Percentiles rank a stretch among this genome's conserved stretches.
Conservation (phyloP, 202 grass and related monocot species). For the Setaria viridis region DNA sequence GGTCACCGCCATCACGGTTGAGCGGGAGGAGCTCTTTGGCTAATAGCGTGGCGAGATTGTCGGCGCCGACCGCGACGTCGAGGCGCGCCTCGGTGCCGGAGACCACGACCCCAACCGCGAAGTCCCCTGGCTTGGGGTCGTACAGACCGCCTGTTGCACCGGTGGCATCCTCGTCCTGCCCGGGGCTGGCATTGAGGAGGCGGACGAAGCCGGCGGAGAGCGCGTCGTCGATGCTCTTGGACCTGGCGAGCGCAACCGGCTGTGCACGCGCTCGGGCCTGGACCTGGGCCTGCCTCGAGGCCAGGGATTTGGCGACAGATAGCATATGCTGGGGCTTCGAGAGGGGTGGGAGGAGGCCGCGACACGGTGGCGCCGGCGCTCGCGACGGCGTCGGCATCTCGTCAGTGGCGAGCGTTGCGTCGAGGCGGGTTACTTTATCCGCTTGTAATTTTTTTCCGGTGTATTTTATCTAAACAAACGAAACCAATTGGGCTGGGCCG, state of each 20-base stretch:
- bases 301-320: constrained; percentile 4
- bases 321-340: constrained; percentile 11
- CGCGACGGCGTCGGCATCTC: constrained; percentile 27
- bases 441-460: neutral
- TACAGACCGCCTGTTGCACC: constrained; percentile 39
- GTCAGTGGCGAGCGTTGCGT: neutral
- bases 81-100: constrained; percentile 84
- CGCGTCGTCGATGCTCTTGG: constrained; percentile 38
- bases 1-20: constrained; percentile 43
- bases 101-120: constrained; percentile 73
- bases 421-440: constrained; percentile 43
- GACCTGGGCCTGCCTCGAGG: neutral
- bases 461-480: neutral
- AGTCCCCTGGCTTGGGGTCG: constrained; percentile 77
- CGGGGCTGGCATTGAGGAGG: constrained; percentile 47
- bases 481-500: constrained; percentile 25
- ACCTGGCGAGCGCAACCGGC: constrained; percentile 26
- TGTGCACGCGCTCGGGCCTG: constrained; percentile 17
- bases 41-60: constrained; percentile 81
- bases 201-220: constrained; percentile 59
- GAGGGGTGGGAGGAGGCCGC: constrained; percentile 4
- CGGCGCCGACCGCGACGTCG: constrained; percentile 81
- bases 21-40: constrained; percentile 86
- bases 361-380: constrained; percentile 30
- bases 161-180: neutral